A percentile compares a stretch with the other conserved stretches of the same genome.
Conservation (phyloP, 1,284 basidiomycete genomes). For the Rhodotorula sp. region DNA sequence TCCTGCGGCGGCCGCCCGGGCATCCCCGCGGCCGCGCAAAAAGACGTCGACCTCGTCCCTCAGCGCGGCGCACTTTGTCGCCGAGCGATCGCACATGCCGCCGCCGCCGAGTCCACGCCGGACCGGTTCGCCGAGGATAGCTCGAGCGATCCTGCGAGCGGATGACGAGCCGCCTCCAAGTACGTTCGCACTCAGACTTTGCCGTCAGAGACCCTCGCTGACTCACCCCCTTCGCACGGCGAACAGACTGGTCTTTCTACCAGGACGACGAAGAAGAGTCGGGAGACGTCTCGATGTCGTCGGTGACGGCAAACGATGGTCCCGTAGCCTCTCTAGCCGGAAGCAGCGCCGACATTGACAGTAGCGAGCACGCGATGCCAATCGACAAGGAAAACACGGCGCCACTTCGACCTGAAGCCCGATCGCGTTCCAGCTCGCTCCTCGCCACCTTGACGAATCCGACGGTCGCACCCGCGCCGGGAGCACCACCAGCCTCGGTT, state of each 20-base stretch:
- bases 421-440: slow-evolving; percentile 7
- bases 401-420: not conserved
- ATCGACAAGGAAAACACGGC: slow-evolving; percentile 24
- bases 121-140: not conserved
- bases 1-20: not conserved
- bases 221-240: too few relatives aligned
- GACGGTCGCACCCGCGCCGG: not conserved
- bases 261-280: slow-evolving; percentile 8
- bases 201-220: too few relatives aligned
- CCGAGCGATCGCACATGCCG: not conserved
- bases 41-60: not conserved
- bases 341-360: not conserved
- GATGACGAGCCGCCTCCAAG: slow-evolving; percentile 5
- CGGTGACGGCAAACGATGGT: not conserved
- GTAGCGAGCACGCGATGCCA: not conserved
- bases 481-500: not conserved
- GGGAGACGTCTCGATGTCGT: not conserved
- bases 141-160: not conserved
- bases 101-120: slow-evolving; percentile 11
- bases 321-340: not conserved
- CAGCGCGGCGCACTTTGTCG: not conserved
- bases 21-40: not conserved
- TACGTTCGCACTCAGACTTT: not conserved
- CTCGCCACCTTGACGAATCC: not conserved
- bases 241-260: slow-evolving; percentile 24